phyloP scores from a whole-genome alignment of 768 basidiomycete genomes.

The Paxillus involutus region DNA sequence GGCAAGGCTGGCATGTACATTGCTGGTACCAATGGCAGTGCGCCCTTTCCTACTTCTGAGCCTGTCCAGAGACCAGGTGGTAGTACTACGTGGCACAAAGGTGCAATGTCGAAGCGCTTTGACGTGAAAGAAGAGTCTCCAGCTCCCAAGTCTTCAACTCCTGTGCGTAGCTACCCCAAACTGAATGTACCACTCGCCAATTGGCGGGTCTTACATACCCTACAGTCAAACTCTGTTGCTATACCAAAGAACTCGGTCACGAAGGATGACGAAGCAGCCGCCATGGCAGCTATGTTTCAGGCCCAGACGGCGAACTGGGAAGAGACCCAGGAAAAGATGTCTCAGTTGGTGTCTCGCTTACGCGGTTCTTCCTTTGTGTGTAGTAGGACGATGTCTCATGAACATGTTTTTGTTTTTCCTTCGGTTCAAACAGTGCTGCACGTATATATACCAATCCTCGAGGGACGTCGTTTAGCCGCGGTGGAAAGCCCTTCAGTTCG shows the following conservation, averaged over 20 bases:
- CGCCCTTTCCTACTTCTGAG: conserved; percentile 49
- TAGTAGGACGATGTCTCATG: conserved; percentile 77
- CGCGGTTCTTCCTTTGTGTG: conserved; percentile 53
- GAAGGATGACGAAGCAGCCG: conserved; percentile 85
- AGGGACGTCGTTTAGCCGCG: conserved; percentile 60
- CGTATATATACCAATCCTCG: conserved; percentile 67
- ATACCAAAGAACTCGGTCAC: conserved; percentile 44
- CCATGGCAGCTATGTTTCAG: conserved; percentile 98
- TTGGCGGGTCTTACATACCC: conserved; percentile 27
- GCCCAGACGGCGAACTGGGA: conserved; percentile 95
- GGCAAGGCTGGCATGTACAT: conserved; percentile 81
- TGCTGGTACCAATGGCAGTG: conserved; percentile 42
- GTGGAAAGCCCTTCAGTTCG: conserved; percentile 50
- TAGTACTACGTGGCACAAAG: conserved; percentile 58
- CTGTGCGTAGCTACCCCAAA: conserved; percentile 34
- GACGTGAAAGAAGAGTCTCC: conserved; percentile 73
- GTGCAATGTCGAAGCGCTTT: conserved; percentile 85
- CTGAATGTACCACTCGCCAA: conserved; percentile 17
- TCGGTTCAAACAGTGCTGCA: conserved; percentile 52
- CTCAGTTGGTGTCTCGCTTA: conserved; percentile 84
- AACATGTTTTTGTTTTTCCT: conserved; percentile 48
- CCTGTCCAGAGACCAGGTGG: conserved; percentile 38
- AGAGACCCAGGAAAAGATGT: conserved; percentile 99
- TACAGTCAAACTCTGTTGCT: conserved; percentile 31
- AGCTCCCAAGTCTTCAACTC: conserved; percentile 23